Evolutionary conservation across 345 rosid species (phyloP).

Genomic region (Eucalyptus curtisii): DNA sequence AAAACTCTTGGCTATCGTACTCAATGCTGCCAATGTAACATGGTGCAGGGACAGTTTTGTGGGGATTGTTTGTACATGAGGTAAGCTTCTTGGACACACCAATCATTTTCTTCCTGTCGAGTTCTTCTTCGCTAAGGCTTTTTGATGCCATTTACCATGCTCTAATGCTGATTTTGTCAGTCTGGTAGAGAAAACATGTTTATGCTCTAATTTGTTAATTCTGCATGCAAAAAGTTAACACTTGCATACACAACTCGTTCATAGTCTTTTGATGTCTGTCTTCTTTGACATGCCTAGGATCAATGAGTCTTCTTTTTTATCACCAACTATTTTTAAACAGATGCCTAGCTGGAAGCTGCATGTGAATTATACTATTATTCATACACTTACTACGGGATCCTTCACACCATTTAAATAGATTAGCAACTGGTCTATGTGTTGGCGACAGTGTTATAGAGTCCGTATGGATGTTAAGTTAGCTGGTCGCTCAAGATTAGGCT

Average conservation of each 20-base stretch:
- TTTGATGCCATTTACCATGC: background rate
- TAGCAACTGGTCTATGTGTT: background rate
- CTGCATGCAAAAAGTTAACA: background rate
- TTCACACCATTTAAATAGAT: background rate
- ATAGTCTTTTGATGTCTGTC: background rate
- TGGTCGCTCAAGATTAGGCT: background rate
- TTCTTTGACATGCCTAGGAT: background rate
- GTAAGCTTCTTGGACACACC: constrained; percentile 9
- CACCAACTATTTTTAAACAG: background rate
- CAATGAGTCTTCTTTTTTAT: background rate
- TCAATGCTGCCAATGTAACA: constrained; percentile 45
- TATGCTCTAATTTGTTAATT: background rate
- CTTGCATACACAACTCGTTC: background rate
- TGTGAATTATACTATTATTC: background rate
- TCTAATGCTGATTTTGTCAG: background rate
- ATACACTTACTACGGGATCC: background rate
- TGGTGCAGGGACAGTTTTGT: constrained; percentile 80
- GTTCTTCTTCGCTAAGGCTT: background rate
- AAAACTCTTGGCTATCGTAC: constrained; percentile 89
- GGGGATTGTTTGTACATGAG: constrained; percentile 96
- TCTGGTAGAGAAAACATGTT: background rate
- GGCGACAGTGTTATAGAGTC: background rate
- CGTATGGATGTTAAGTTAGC: background rate
- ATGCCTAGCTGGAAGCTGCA: background rate
- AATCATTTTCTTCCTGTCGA: background rate